Evolutionary conservation across 2,329 filamentous ascomycete species (phyloP), one percentile per base, ranked within the genome.

Genomic region (Dendryphion nanum): DNA sequence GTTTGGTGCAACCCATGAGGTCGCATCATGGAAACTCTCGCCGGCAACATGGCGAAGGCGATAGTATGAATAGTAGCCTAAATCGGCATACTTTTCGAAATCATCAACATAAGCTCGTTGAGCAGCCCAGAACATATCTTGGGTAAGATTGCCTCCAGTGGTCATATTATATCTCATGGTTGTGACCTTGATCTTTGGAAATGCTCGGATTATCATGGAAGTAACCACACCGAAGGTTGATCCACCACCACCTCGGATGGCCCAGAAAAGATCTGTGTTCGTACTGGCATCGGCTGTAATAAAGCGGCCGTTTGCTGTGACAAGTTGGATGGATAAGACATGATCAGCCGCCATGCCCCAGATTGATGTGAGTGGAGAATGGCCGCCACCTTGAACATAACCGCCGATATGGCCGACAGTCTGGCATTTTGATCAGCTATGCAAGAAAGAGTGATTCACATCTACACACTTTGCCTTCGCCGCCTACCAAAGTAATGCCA

Each of bases 351-450:
- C 44, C 51, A 57, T 55, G 6, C 55, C 55, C 43, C 71, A 72
- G 19, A 70, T 51, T 23, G 64, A 64, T 10, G 69, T 68, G 24
- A 79, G 50, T 6, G 74, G 74, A 12, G 69, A 72, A 53, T 79
- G 74, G 0, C 77, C 77, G 20, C 75, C 77, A 3, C 73, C 75
- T 5, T 47, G 44, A 6, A 58, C 47, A 47, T 55, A 66, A 3
- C 64, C 52, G 21, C 53, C 53, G 16, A 40, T 67, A 55, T 72
- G 61, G 8, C 76, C 76, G 7, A 80, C 74, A 4, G 67, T 73
- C 43, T 57, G 18, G 18, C n/a, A n/a, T n/a, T n/a, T n/a, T n/a
- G n/a, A n/a, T n/a, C n/a, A n/a, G n/a, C n/a, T n/a, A n/a, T n/a
- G n/a, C n/a, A n/a, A n/a, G n/a, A n/a, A n/a, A n/a, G n/a, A n/a